Base-by-base conservation (phyloP, 2,329 filamentous ascomycete species). In the Paecilomyces dactylethromorphus region DNA sequence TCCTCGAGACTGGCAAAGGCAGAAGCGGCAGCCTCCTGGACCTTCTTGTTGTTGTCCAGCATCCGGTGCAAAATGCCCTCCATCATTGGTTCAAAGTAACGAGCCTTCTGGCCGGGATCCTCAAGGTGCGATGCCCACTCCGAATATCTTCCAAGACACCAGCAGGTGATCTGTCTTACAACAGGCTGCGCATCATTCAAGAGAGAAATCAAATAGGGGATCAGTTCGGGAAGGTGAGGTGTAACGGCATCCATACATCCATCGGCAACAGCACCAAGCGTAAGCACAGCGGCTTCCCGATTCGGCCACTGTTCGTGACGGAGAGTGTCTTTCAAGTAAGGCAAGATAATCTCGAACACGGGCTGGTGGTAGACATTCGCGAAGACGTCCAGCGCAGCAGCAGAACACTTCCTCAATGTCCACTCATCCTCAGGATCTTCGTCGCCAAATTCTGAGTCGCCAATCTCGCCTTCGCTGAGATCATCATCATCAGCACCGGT, bases 1-100 rank as follows among this genome's bases (percentile, higher is more conserved):
- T 97, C 94, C 74, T 97, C 94, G 8, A 99, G 82, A 68, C 93
- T 95, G 3, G 94, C 93, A 76, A 99, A 97, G 8, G 93, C 93
- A 3, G 93, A 97, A 1, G 93, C 93, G 26, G 90, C 94, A 15
- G 94, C 93, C 75, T 97, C 93, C 72, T 99, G 94, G 0, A 99
- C 94, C 73, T 93, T 92, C 80, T 99, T 99, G 82, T 97, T 97
- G 72, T 85, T 87, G 76, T 99, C 94, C 53, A 99, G 81, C 94
- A 99, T 99, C 70, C 92, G 90, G 61, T 87, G 87, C 59, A 99
- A 79, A 54, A 99, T 92, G 5, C 93, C 94, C 63, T 96, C 93
- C 92, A 99, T 96, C 83, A 97, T 90, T 0, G 93, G 93, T 68
- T 94, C 89, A 68, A 99, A 99, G 74, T 86, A 97, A 59, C 86